phyloP scores from a whole-genome alignment of 169 alveolate genomes.

The Cryptosporidium ryanae region DNA sequence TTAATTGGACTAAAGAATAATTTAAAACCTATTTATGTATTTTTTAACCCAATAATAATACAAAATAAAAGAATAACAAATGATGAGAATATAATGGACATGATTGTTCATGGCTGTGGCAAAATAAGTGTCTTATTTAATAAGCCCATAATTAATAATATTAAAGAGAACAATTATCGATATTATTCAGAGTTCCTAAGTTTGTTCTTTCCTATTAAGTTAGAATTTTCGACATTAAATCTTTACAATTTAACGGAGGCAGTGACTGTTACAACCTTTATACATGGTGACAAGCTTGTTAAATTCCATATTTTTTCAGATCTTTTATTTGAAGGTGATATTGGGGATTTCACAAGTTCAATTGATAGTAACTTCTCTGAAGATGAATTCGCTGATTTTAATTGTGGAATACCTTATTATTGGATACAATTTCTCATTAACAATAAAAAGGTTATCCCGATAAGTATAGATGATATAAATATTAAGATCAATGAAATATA shows the following conservation, averaged over 20 bases:
- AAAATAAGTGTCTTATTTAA: slow-evolving; percentile 13
- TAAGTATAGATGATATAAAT: background rate
- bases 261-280: background rate
- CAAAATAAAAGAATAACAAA: background rate
- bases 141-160: slow-evolving; percentile 4
- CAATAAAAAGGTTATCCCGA: slow-evolving; percentile 27
- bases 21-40: slow-evolving; percentile 51
- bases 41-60: slow-evolving; percentile 1
- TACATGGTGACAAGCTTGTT: background rate
- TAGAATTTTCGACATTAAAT: slow-evolving; percentile 19
- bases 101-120: slow-evolving; percentile 17
- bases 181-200: background rate
- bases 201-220: slow-evolving; percentile 21
- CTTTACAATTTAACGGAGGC: slow-evolving; percentile 20
- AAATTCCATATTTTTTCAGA: slow-evolving; percentile 36
- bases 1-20: background rate
- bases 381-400: background rate
- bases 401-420: slow-evolving; percentile 52
- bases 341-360: slow-evolving; percentile 24
- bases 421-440: slow-evolving; percentile 59
- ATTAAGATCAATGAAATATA: slow-evolving; percentile 9
- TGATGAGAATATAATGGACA: background rate
- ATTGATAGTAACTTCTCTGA: slow-evolving; percentile 23
- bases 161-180: background rate
- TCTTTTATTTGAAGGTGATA: slow-evolving; percentile 45